Base-by-base conservation (phyloP, 352 stramenopile species). In the Nothophytophthora sp. region DNA sequence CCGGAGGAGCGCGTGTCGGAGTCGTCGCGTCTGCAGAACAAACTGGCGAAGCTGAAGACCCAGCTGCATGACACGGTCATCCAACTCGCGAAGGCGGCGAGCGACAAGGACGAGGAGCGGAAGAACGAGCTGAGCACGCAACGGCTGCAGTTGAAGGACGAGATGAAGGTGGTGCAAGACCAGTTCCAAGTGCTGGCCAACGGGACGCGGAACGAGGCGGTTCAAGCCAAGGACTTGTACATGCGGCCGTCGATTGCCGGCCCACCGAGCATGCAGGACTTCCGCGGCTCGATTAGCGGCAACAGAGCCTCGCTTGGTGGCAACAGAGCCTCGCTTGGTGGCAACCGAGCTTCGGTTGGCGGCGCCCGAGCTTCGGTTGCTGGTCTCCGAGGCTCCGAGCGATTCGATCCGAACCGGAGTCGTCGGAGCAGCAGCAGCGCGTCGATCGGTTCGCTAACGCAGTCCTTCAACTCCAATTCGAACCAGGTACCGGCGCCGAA, bases 131-230 rank as follows among this genome's bases (percentile, higher is more conserved):
- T 93, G 22, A 82, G 78, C 34, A 71, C 53, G 5, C 75, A 70
- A 1, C 82, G 82, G 28, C 42, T 81, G 5, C 61, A 84, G 32
- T 50, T 93, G 15, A 93, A 93, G 48, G 63, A 88, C 27, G 82
- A 93, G 53, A 86, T 91, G 62, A 79, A 79, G 50, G 53, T 73
- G 2, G 62, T 89, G 16, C 80, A 93, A 49, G 76, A 91, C 27
- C 53, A 74, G 25, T 74, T 76, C 50, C 51, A 76, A 32, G 27
- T 41, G n/a, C 23, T 80, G 23, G 76, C 70, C 38, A 71, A 72
- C 27, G 61, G 63, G 35, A 67, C 67, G 15, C 55, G 68, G 4
- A 64, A 63, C 9, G 60, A 70, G 19, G 44, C 55, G 5, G 39
- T 25, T 0, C 67, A 73, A 36, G 33, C 29, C 6, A 58, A 40